Conservation (phyloP, 108 stramenopile genomes). For the Pseudonitzschia multiseries region DNA sequence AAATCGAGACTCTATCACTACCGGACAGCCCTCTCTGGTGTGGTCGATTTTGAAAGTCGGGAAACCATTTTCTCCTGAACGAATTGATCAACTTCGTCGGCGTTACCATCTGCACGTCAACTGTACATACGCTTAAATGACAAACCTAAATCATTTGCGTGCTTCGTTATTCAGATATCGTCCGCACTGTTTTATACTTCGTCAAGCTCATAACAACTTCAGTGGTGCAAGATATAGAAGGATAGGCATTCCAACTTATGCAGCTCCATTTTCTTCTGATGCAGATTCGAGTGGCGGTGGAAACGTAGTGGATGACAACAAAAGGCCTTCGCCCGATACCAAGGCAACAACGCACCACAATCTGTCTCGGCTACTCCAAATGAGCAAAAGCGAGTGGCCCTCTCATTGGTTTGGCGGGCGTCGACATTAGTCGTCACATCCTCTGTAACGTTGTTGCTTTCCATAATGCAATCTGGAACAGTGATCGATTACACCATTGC, state of each 20-base stretch:
- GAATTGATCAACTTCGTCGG: no score
- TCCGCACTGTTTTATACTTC: not conserved
- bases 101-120: not conserved
- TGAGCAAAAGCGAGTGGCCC: slow-evolving; percentile 48
- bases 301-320: not conserved
- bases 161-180: not conserved
- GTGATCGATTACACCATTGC: slow-evolving; percentile 68
- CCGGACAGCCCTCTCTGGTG: no score
- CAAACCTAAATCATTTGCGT: not conserved
- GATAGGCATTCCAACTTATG: not conserved
- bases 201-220: not conserved
- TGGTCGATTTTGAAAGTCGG: no score
- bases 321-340: not conserved
- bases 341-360: not conserved
- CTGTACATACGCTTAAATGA: not conserved
- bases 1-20: no score
- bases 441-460: slow-evolving; percentile 66
- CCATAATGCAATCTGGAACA: slow-evolving; percentile 69
- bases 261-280: not conserved
- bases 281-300: not conserved
- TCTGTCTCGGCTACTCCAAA: slow-evolving; percentile 31
- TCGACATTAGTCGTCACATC: slow-evolving; percentile 62
- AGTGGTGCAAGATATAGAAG: not conserved
- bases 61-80: not conserved
- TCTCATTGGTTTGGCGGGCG: slow-evolving; percentile 54